phyloP scores from a whole-genome alignment of 192 early-diverging fungal species.

The Backusella tuberculispora region DNA sequence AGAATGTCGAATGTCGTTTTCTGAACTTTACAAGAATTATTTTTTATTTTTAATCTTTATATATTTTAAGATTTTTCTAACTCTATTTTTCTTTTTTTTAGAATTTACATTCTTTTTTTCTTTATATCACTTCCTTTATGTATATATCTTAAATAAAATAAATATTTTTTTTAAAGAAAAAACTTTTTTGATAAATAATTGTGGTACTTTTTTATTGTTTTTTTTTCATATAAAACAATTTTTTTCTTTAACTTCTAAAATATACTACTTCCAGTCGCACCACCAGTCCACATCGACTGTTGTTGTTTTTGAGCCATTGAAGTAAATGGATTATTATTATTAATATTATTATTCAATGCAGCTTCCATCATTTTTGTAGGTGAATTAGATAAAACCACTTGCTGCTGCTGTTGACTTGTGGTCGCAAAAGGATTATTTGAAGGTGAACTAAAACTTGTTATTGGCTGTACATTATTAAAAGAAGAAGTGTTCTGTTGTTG shows the following conservation, averaged over 20 bases:
- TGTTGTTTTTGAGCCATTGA: conserved; percentile 3
- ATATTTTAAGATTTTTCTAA: too few relatives aligned
- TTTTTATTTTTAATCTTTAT: background rate
- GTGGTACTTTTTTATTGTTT: background rate
- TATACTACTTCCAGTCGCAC: background rate
- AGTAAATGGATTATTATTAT: background rate
- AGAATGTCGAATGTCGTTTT: conserved; percentile 39
- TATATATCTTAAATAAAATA: too few relatives aligned
- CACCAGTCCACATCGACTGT: background rate
- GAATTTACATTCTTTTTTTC: too few relatives aligned
- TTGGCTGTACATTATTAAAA: background rate
- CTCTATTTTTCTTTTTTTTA: too few relatives aligned
- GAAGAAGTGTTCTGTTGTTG: background rate
- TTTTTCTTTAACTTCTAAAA: background rate
- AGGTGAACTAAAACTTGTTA: conserved; percentile 3
- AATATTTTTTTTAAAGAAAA: too few relatives aligned
- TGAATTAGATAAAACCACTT: background rate
- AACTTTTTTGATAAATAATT: too few relatives aligned
- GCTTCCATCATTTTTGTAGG: background rate
- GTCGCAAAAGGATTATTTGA: conserved; percentile 1
- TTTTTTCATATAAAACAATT: background rate
- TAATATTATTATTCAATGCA: background rate
- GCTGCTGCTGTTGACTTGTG: background rate
- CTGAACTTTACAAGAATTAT: background rate
- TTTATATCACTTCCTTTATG: too few relatives aligned